Base-by-base conservation (phyloP, 2,329 filamentous ascomycete genomes). In the Colletotrichum sp. region DNA sequence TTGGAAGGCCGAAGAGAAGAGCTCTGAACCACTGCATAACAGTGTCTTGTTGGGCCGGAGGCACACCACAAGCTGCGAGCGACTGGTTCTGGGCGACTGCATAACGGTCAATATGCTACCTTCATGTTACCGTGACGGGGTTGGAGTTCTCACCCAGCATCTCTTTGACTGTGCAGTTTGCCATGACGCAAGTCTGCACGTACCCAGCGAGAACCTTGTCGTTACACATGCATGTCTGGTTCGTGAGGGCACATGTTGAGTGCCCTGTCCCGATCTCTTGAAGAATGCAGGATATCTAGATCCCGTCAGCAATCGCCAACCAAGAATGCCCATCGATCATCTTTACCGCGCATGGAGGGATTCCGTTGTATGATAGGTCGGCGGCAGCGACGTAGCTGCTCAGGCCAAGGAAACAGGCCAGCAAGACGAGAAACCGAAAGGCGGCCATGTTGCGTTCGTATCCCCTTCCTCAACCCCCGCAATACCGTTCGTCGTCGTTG, bases 141-240 rank as follows among this genome's bases (percentile, higher is more conserved):
- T 21, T 52, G 43, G 1, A 52, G 43, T 34, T 9, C 74, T 69
- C 18, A 76, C 74, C 70, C 3, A 76, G 30, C 71, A 70, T 65
- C 14, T 76, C 74, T 13, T 66, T 74, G 14, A 74, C 61, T 24
- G 70, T 76, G 48, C 74, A 76, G 3, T 34, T 74, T 21, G 48
- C 48, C 59, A 65, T 38, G 14, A 74, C 71, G 30, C 74, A 76
- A 4, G 59, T 63, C 63, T 75, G 63, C 3, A 75, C 69, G 18
- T 75, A 61, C 24, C 38, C 48, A 13, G 63, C 55, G 38, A 75
- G 58, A 6, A 30, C 24, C 7, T 52, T 26, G 30, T 75, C 73
- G 13, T 69, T 36, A n/a, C 73, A 75, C 8, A 75, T 69, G 58
- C 73, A 75, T 75, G 63, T 32, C 26, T 75, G 73, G 14, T 75